Base-by-base conservation (phyloP, 2,329 filamentous ascomycete genomes). In the Cladophialophora psammophila region DNA sequence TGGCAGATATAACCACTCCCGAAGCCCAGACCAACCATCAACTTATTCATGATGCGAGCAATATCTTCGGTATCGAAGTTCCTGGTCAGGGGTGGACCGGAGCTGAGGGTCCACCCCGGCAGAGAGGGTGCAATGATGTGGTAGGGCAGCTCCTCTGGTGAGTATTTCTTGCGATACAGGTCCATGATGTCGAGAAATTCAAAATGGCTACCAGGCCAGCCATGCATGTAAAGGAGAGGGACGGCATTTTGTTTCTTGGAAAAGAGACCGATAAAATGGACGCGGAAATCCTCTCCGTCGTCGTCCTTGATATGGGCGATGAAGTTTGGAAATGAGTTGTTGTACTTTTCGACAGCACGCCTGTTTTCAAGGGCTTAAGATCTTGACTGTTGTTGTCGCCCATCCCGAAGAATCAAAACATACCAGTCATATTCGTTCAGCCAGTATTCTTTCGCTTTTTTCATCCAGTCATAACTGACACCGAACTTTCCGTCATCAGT, bases 181-280 rank as follows among this genome's bases (percentile, higher is more conserved):
- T 80, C 73, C 61, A 89, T 73, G 7, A 87, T 76, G 1, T 81
- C 81, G 2, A 88, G 71, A 70, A 88, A 88, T 68, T 89, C 87
- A 0, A 85, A 73, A 66, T 87, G 85, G 1, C 62, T 64, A 8
- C 66, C 66, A 13, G 68, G 68, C 68, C 68, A 69, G 32, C 63
- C 66, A 85, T 85, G 85, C 85, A 88, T 54, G 40, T 57, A 63
- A 78, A 82, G 35, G 73, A 74, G 1, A 84, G 85, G 85, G 84
- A 87, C 54, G 0, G 86, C 86, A 68, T 84, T 78, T 1, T 75
- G 48, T 18, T 81, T 82, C 52, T 79, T 71, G 0, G 86, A 87
- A 74, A 88, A 88, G 0, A 88, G 76, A 0, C 80, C 86, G 0
- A 80, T 74, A 71, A 88, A 88, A 71, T 88, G 85, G 48, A 88